Evolutionary conservation across 1,139 yeast species (phyloP).

Genomic region (Saccharomycopsis crataegensis): DNA sequence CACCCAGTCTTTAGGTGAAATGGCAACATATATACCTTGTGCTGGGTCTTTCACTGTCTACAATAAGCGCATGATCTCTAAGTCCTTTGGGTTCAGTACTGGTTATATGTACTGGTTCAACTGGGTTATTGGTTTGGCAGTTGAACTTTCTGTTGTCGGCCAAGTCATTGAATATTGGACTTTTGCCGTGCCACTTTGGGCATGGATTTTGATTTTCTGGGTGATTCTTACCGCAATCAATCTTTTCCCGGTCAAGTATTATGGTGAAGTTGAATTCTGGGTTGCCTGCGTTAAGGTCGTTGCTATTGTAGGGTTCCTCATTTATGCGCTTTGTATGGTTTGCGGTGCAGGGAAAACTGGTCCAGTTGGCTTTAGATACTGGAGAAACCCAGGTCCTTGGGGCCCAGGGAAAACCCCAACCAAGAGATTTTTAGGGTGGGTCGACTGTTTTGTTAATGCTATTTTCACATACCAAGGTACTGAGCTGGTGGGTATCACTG

Average conservation of each 20-base stretch:
- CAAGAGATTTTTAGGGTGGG: constrained; percentile 72
- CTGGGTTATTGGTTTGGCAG: constrained; percentile 80
- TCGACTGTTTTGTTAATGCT: constrained; percentile 61
- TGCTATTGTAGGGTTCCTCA: constrained; percentile 65
- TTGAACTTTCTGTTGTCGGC: constrained; percentile 77
- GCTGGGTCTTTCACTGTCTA: constrained; percentile 58
- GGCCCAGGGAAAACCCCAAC: constrained; percentile 49
- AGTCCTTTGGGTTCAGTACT: constrained; percentile 68
- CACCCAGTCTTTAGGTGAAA: constrained; percentile 66
- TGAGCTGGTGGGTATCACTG: constrained; percentile 81
- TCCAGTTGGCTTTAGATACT: constrained; percentile 77
- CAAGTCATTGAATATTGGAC: constrained; percentile 77
- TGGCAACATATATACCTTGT: constrained; percentile 67
- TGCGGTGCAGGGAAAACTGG: constrained; percentile 71
- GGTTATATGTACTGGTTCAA: constrained; percentile 86
- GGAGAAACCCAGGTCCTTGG: constrained; percentile 92
- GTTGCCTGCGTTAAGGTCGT: constrained; percentile 62
- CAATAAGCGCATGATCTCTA: constrained; percentile 46
- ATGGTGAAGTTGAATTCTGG: constrained; percentile 70
- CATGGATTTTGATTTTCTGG: constrained; percentile 69
- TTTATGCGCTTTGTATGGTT: constrained; percentile 64
- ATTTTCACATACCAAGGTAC: constrained; percentile 81
- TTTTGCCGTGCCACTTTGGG: constrained; percentile 55
- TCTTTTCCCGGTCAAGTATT: constrained; percentile 54
- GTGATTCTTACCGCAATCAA: constrained; percentile 45